Conservation (phyloP, 2,329 filamentous ascomycete genomes). For the Dactylellina cionopaga region DNA sequence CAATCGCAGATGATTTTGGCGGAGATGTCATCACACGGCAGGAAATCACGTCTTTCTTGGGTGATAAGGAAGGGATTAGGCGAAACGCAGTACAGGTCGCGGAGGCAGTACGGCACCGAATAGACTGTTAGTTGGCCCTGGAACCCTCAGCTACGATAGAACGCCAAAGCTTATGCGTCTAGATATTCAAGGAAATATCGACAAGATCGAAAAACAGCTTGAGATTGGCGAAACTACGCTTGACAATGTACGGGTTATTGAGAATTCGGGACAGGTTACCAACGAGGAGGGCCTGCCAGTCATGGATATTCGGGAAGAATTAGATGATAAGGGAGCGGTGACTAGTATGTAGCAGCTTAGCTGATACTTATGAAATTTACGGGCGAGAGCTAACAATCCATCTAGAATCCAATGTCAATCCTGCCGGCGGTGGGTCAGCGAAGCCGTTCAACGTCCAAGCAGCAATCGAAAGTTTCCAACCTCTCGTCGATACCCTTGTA, state of each 20-base stretch:
- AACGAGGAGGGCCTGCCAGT: constrained; percentile 79
- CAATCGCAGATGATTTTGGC: constrained; percentile 69
- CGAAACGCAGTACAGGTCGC: constrained; percentile 72
- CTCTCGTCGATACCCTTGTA: constrained; percentile 51
- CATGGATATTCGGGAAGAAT: constrained; percentile 88
- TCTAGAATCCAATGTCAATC: constrained; percentile 41
- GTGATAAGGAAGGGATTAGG: constrained; percentile 61
- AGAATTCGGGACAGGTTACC: constrained; percentile 67
- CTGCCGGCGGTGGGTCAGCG: constrained; percentile 12
- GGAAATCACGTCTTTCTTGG: constrained; percentile 68
- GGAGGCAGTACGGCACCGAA: constrained; percentile 75
- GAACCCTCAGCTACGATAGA: not conserved
- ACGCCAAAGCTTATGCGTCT: constrained; percentile 40
- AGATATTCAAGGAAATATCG: constrained; percentile 82
- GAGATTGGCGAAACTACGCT: constrained; percentile 75
- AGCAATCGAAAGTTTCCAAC: constrained; percentile 51
- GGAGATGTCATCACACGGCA: constrained; percentile 72
- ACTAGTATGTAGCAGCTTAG: constrained; percentile 64
- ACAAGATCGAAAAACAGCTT: constrained; percentile 77
- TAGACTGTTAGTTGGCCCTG: constrained; percentile 70
- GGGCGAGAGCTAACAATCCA: too few species aligned
- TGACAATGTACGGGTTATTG: constrained; percentile 70
- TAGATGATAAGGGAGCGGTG: constrained; percentile 90
- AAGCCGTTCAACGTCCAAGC: constrained; percentile 47
- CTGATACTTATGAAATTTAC: not conserved